phyloP scores from a whole-genome alignment of 305 asterid genomes.

The Fraxinus velutina region DNA sequence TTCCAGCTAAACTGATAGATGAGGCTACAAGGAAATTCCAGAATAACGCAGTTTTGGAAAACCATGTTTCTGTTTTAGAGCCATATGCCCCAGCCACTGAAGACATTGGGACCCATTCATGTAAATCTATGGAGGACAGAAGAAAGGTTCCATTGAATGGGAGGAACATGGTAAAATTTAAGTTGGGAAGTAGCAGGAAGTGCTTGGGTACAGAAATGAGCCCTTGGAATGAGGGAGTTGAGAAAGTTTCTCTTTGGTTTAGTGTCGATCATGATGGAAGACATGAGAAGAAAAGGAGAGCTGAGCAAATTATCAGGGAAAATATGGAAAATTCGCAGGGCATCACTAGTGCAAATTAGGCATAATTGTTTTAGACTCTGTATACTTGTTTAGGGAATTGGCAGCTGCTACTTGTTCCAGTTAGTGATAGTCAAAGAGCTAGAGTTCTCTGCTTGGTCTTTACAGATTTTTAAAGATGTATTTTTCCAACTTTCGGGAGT shows the following conservation, averaged over 20 bases:
- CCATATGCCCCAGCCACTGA: slow-evolving; percentile 27
- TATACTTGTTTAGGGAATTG: slow-evolving; percentile 43
- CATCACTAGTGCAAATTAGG: slow-evolving; percentile 54
- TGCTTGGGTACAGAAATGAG: slow-evolving; percentile 24
- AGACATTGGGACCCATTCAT: slow-evolving; percentile 13
- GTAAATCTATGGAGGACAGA: slow-evolving; percentile 30
- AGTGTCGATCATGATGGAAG: slow-evolving; percentile 34
- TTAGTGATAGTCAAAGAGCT: slow-evolving; percentile 41
- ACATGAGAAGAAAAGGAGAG: slow-evolving; percentile 38
- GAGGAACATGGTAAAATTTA: slow-evolving; percentile 45
- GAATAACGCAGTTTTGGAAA: slow-evolving; percentile 29
- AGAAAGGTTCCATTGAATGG: slow-evolving; percentile 35
- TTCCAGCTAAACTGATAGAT: slow-evolving; percentile 47
- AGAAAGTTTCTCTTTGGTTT: slow-evolving; percentile 40
- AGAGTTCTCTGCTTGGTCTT: slow-evolving; percentile 39
- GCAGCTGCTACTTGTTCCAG: slow-evolving; percentile 40
- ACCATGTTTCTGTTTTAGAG: slow-evolving; percentile 28
- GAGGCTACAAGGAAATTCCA: slow-evolving; percentile 30
- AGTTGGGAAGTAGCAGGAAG: slow-evolving; percentile 43
- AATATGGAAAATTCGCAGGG: slow-evolving; percentile 32
- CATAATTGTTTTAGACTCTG: slow-evolving; percentile 38
- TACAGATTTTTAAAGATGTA: slow-evolving; percentile 33
- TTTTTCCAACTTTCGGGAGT: slow-evolving; percentile 31
- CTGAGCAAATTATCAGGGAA: slow-evolving; percentile 39
- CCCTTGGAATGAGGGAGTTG: slow-evolving; percentile 34